These are phyloP conservation scores for Hondaea fermentalgiana DNA, from an alignment of 108 stramenopile species.

Conservation along the genomic window DNA sequence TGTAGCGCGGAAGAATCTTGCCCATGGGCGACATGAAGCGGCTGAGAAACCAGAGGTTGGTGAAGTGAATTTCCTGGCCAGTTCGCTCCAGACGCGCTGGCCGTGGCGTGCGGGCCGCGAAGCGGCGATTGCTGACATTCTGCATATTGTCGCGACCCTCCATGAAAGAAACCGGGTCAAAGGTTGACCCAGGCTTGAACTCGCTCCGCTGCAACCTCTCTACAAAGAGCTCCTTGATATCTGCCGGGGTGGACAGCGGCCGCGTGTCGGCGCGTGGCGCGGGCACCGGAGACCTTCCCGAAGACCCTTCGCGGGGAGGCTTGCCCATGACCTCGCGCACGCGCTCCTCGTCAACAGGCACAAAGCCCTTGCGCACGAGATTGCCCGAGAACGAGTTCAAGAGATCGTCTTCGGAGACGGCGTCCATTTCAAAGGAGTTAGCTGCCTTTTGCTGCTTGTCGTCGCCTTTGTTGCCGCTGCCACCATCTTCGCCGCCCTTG, in stretches of 20 bases:
- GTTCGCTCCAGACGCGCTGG: background rate
- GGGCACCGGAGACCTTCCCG: background rate
- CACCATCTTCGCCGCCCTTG: no score
- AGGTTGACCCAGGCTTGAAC: background rate
- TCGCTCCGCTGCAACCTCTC: background rate
- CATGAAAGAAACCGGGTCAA: background rate
- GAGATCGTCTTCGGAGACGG: background rate
- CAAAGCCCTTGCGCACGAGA: background rate
- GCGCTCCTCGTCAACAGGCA: background rate
- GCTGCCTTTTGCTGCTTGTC: no score
- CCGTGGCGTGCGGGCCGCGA: background rate
- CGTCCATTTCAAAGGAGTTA: no score
- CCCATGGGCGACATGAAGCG: conserved; percentile 11
- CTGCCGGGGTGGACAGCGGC: background rate
- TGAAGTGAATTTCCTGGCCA: background rate
- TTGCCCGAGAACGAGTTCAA: background rate
- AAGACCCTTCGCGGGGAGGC: background rate
- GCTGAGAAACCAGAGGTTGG: conserved; percentile 14
- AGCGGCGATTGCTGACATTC: background rate
- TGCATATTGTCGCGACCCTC: background rate
- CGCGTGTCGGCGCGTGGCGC: background rate
- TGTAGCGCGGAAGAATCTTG: background rate
- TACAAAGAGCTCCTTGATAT: background rate
- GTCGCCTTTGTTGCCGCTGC: no score
- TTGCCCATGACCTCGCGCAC: background rate